Conservation (phyloP, 2,329 filamentous ascomycete genomes). For the Fusarium hainanense region DNA sequence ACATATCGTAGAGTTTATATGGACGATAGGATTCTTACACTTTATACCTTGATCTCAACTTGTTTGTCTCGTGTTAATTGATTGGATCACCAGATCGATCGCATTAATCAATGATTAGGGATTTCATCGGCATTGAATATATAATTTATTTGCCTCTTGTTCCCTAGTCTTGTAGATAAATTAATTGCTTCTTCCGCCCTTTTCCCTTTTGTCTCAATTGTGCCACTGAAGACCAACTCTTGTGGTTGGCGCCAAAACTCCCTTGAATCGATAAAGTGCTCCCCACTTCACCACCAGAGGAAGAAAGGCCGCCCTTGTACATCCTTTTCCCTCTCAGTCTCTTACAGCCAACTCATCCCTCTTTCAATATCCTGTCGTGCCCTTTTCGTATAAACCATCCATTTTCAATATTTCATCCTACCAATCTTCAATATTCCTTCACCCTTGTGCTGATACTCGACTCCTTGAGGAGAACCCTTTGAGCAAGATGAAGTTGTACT, state of each 20-base stretch:
- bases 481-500: constrained; percentile 37
- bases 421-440: constrained; percentile 31
- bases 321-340: not conserved
- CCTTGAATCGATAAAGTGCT: constrained; percentile 23
- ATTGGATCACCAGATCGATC: not conserved
- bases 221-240: constrained; percentile 1
- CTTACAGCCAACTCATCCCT: constrained; percentile 10
- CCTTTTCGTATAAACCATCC: constrained; percentile 8
- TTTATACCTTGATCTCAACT: not conserved
- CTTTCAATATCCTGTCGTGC: constrained; percentile 22
- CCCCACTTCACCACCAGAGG: constrained; percentile 24
- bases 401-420: constrained; percentile 21
- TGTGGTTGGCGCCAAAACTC: constrained; percentile 23
- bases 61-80: constrained; percentile 7
- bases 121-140: constrained; percentile 9
- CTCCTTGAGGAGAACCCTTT: constrained; percentile 30
- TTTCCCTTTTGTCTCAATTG: constrained; percentile 18
- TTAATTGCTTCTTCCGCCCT: constrained; percentile 33
- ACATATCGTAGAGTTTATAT: not conserved
- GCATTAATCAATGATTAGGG: not conserved
- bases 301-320: constrained; percentile 16
- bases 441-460: constrained; percentile 24
- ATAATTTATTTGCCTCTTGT: constrained; percentile 16
- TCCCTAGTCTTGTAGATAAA: constrained; percentile 8
- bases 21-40: constrained; percentile 1